Conservation (phyloP, 345 rosid genomes). For the Trapa incisa region DNA sequence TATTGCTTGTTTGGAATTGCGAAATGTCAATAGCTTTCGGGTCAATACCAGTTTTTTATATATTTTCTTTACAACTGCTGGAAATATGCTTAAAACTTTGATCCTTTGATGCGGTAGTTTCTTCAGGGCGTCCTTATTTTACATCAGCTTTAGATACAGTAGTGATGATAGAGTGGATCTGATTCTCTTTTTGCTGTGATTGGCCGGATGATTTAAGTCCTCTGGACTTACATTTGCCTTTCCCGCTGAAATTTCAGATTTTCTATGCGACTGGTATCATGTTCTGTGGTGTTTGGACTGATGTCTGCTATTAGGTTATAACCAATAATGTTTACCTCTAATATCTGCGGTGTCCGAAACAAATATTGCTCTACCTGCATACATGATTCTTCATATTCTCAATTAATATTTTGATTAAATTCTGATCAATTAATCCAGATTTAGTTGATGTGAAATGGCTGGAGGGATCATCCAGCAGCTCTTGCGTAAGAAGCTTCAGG, state of each 20-base stretch:
- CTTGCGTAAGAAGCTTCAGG: constrained; percentile 66
- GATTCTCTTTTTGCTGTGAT: background rate
- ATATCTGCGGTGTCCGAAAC: no score
- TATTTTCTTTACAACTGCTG: background rate
- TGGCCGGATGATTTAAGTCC: background rate
- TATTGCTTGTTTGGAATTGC: background rate
- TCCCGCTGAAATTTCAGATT: background rate
- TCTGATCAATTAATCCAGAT: constrained; percentile 10
- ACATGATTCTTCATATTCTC: background rate
- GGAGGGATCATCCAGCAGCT: constrained; percentile 90
- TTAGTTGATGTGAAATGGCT: constrained; percentile 43
- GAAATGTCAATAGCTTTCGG: background rate
- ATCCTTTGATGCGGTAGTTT: background rate
- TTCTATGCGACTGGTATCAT: background rate
- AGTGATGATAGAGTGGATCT: background rate
- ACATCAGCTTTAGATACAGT: background rate
- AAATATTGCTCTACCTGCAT: background rate
- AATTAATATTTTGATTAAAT: background rate
- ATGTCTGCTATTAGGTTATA: background rate
- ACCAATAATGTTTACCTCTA: background rate
- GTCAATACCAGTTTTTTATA: background rate
- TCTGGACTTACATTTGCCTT: background rate
- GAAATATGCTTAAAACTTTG: background rate
- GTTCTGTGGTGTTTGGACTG: background rate
- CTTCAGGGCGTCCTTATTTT: background rate